Evolutionary conservation across 495 filamentous ascomycete species (phyloP).

Genomic region (Podospora bellae-mahoneyi): DNA sequence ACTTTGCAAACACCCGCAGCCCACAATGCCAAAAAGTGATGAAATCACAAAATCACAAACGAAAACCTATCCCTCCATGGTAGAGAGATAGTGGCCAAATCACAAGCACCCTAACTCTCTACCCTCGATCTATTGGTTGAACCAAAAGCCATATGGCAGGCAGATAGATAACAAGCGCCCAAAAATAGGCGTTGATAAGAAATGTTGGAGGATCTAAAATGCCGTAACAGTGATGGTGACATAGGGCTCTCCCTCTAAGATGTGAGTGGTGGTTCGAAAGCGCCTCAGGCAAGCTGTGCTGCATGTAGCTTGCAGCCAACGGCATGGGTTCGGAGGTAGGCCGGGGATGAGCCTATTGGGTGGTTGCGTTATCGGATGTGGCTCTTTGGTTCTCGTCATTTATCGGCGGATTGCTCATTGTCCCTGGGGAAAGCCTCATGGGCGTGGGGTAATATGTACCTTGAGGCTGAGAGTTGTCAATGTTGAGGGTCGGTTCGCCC

Average conservation of each 20-base stretch:
- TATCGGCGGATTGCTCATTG: not conserved
- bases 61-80: not conserved
- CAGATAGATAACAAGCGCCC: not conserved
- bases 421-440: not conserved
- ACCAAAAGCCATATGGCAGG: not conserved
- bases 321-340: not conserved
- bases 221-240: not conserved
- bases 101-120: not conserved
- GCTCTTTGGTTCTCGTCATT: no score
- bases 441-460: not conserved
- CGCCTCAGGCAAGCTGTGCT: not conserved
- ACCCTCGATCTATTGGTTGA: not conserved
- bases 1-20: not conserved
- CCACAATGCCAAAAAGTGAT: not conserved
- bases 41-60: not conserved
- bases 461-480: not conserved
- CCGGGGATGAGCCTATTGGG: not conserved
- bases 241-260: not conserved
- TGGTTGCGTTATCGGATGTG: not conserved
- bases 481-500: not conserved
- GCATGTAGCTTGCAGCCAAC: constrained; percentile 1
- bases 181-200: not conserved
- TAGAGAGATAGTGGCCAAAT: not conserved
- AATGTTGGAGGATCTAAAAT: not conserved
- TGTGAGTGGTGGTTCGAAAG: not conserved